phyloP scores from a whole-genome alignment of 148 eudicot species.

The Bassia scoparia region DNA sequence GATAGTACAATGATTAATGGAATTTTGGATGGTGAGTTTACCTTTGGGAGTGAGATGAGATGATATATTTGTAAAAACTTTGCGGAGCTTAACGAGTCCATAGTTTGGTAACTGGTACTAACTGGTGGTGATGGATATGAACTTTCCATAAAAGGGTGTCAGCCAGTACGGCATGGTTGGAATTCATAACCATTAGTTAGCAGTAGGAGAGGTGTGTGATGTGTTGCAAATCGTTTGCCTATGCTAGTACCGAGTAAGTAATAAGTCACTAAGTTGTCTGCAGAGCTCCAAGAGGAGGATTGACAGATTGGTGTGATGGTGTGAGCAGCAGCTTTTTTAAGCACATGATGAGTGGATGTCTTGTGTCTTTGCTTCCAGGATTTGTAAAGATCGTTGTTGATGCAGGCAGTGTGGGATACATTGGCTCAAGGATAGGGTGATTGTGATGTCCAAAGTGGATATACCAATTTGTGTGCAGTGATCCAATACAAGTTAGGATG shows the following conservation, averaged over 20 bases:
- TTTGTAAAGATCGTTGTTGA: neutral
- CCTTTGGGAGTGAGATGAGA: neutral
- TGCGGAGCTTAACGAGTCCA: neutral
- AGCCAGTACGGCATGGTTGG: too few species aligned
- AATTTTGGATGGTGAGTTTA: neutral
- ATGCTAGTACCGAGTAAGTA: too few species aligned
- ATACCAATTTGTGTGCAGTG: neutral
- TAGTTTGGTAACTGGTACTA: too few species aligned
- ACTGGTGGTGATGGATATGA: too few species aligned
- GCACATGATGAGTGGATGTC: neutral
- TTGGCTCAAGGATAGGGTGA: neutral
- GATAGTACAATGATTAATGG: too few species aligned
- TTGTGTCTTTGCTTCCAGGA: neutral
- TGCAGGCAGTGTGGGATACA: neutral
- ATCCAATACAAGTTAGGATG: neutral
- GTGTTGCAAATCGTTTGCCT: neutral
- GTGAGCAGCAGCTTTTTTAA: neutral
- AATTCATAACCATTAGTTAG: neutral
- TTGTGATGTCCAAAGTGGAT: neutral
- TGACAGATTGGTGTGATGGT: neutral
- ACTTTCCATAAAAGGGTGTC: too few species aligned
- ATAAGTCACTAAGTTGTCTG: neutral
- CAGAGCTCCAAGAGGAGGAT: neutral
- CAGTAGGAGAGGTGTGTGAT: neutral
- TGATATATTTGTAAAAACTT: neutral